Evolutionary conservation across 495 filamentous ascomycete genomes (phyloP), one percentile per base, ranked within the genome.

Genomic region (Annulohypoxylon stygium): DNA sequence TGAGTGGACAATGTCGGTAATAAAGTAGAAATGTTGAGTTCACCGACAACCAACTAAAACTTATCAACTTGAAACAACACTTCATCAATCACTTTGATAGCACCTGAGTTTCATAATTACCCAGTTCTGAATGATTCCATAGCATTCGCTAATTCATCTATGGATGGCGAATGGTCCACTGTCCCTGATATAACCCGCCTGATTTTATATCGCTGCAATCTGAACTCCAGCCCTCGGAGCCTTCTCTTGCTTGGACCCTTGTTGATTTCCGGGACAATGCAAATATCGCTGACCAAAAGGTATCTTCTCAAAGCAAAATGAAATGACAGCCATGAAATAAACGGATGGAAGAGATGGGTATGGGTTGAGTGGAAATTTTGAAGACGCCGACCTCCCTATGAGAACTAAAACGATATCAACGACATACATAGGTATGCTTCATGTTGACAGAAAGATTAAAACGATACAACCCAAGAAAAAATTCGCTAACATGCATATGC

Each of bases 281-380:
- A 61, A 57, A 61, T 48, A 37, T 54, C 12, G 10, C 36, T 34
- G 25, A 39, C 34, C 14, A 54, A 74, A 37, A 65, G 71, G 60
- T 69, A 70, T 74, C 71, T 69, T 61, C 34, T 55, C 48, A 47
- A 47, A 53, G 16, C 5, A 33, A 23, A 34, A 43, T 25, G 5
- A 59, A 59, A 59, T 41, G n/a, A 59, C 4, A 37, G 36, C 54
- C 36, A 18, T 37, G 20, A 20, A 37, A 57, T 18, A 33, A 11
- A 16, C 25, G 25, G 7, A n/a, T 30, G 3, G 25, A 10, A n/a
- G 50, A 54, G 25, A 5, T 33, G 30, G 23, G 20, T 53, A 53
- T 53, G 20, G 2, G 33, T 23, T 18, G 53, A 57, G 53, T 16
- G 53, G 53, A 33, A 57, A 37, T n/a, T 57, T 33, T 37, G 53